Conservation (phyloP, 768 basidiomycete species). For the Phaffia australis region DNA sequence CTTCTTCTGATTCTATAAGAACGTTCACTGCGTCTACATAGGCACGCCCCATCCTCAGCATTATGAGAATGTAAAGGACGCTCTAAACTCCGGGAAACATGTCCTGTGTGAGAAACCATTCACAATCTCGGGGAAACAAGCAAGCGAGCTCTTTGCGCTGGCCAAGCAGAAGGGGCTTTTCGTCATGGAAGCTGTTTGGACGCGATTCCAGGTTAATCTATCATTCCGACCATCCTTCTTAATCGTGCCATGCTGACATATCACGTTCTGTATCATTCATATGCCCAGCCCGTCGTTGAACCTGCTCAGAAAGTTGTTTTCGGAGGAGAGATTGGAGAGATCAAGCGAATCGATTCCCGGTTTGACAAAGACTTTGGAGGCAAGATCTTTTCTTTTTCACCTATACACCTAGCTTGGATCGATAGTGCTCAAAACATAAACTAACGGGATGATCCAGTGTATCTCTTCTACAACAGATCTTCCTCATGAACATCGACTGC, state of each 20-base stretch:
- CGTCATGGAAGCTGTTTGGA: slow-evolving; percentile 61
- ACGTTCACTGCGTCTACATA: slow-evolving; percentile 55
- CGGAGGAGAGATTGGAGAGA: slow-evolving; percentile 3
- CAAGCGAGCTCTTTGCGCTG: slow-evolving; percentile 60
- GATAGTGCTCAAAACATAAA: no score
- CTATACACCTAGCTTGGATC: no score
- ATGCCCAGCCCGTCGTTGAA: background rate
- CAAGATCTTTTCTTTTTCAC: no score
- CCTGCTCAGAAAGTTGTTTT: slow-evolving; percentile 16
- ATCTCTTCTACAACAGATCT: slow-evolving; percentile 24
- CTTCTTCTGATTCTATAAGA: background rate
- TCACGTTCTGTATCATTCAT: no score
- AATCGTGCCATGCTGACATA: no score
- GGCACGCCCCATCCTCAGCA: slow-evolving; percentile 80
- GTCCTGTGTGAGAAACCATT: slow-evolving; percentile 84
- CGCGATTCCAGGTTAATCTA: slow-evolving; percentile 6
- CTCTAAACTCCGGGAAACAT: slow-evolving; percentile 68
- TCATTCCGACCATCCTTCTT: no score
- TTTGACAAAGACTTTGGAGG: slow-evolving; percentile 22
- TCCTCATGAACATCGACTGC: slow-evolving; percentile 31
- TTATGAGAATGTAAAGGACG: slow-evolving; percentile 63
- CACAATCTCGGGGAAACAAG: slow-evolving; percentile 62
- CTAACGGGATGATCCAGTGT: no score
- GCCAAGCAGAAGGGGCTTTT: slow-evolving; percentile 70
- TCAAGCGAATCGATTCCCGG: slow-evolving; percentile 13